Evolutionary conservation across 2,329 filamentous ascomycete genomes (phyloP).

Genomic region (Penicillium sp.): DNA sequence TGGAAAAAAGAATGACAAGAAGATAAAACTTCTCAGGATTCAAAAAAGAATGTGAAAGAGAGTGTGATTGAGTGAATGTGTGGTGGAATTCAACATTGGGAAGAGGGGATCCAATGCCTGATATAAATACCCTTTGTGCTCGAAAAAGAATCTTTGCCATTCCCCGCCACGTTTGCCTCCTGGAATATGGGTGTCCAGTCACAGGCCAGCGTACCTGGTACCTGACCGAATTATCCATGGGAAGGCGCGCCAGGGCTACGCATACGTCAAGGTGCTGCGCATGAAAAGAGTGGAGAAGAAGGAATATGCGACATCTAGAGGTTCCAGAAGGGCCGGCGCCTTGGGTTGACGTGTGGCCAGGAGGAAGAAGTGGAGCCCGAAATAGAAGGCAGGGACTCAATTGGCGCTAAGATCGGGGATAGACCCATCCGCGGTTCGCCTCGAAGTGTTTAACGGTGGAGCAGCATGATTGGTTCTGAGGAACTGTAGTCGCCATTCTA

Average conservation of each 20-base stretch:
- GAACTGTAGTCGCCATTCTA: not conserved
- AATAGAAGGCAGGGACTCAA: not conserved
- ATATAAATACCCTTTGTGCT: not conserved
- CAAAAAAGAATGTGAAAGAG: not conserved
- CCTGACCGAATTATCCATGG: conserved; percentile 10
- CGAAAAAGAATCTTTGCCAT: not conserved
- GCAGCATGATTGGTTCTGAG: not conserved
- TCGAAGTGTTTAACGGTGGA: not conserved
- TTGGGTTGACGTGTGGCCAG: conserved; percentile 10
- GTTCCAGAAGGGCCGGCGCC: conserved; percentile 16
- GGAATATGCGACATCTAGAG: not conserved
- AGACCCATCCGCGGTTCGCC: not conserved
- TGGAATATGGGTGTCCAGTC: conserved; percentile 1
- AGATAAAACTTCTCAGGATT: not conserved
- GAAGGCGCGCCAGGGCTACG: not conserved
- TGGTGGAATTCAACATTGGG: not conserved
- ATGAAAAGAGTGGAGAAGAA: not conserved
- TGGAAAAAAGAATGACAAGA: not conserved
- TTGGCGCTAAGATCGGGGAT: conserved; percentile 7
- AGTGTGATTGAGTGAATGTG: not conserved
- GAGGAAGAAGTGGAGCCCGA: not conserved
- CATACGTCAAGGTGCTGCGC: conserved; percentile 10
- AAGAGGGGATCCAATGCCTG: not conserved
- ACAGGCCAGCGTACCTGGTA: conserved; percentile 10
- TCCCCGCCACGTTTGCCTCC: conserved; percentile 1